Conservation (phyloP, 169 alveolate genomes). For the Eimeria tenella region DNA sequence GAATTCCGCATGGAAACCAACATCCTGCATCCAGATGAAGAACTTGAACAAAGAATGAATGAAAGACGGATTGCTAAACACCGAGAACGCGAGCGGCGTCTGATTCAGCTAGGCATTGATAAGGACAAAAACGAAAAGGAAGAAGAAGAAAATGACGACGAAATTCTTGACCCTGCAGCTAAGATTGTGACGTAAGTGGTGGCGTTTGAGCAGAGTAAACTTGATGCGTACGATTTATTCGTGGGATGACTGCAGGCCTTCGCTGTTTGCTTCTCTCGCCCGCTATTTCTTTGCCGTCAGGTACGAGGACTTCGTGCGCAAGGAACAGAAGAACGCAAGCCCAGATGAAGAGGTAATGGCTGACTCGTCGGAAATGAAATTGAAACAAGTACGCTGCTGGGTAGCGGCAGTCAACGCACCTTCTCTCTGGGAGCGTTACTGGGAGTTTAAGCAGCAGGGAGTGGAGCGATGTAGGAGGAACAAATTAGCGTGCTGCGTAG, state of each 20-base stretch:
- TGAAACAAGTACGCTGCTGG: slow-evolving; percentile 44
- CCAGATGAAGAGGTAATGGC: slow-evolving; percentile 79
- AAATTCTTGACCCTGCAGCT: slow-evolving; percentile 74
- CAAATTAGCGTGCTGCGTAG: no score
- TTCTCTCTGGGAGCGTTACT: no score
- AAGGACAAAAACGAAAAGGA: slow-evolving; percentile 21
- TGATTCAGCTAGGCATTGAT: slow-evolving; percentile 33
- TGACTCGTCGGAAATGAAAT: slow-evolving; percentile 43
- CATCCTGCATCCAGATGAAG: slow-evolving; percentile 71
- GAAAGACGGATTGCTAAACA: slow-evolving; percentile 30
- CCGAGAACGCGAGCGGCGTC: slow-evolving; percentile 57
- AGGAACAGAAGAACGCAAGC: slow-evolving; percentile 67
- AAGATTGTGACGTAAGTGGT: slow-evolving; percentile 57
- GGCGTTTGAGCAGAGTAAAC: background rate
- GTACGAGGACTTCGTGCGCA: slow-evolving; percentile 79
- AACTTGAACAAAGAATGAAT: slow-evolving; percentile 35
- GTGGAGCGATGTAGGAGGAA: no score
- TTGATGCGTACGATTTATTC: background rate
- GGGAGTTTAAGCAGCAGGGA: no score
- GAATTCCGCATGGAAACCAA: slow-evolving; percentile 58
- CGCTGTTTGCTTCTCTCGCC: background rate
- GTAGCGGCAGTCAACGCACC: background rate
- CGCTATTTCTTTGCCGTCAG: background rate
- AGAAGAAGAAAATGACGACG: slow-evolving; percentile 60
- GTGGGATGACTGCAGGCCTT: background rate